Base-by-base conservation (phyloP, 495 filamentous ascomycete genomes). In the Annulohypoxylon moriforme region DNA sequence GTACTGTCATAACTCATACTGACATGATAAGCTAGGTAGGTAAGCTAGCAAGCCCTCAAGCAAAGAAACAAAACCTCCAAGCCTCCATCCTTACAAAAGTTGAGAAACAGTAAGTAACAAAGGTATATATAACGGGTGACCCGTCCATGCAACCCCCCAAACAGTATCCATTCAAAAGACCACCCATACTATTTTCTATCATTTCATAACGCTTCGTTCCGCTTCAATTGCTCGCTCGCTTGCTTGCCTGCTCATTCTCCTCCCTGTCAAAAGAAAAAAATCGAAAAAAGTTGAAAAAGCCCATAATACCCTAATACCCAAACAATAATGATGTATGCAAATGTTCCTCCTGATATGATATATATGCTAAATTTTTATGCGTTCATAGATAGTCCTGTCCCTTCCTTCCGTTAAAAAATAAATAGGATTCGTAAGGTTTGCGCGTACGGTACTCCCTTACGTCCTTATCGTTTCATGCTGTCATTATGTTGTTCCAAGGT, bases 141-240 rank as follows among this genome's bases (percentile, higher is more conserved):
- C 31, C 18, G 36, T 61, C 40, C 67, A 60, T 60, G 57, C 65
- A 67, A 31, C 38, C 49, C n/a, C 25, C 16, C 58, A 58, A 33
- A 18, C 34, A 31, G 16, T 42, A 50, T 55, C 18, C 55, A 25
- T 64, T 59, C 4, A 52, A 64, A 42, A 31, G 46, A 60, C 49
- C 65, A 18, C 49, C 65, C 46, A 10, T 1, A 4, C 13, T 14
- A 40, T 13, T 16, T 27, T 49, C 29, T 56, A 36, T 44, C 29
- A 8, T 14, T 40, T 40, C 36, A 40, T n/a, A 14, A 14, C 36
- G 11, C n/a, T 1, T 13, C 34, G 7, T 13, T 38, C 10, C 34
- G 31, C 34, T 38, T 38, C 11, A 2, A 7, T 42, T 0, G 4
- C 14, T 42, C 4, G 18, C 16, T 20, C 18, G 46, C 49, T 68